These are phyloP conservation scores for Kalanchoe fedtschenkoi DNA, from an alignment of 164 flowering plant species.

Conservation along the genomic window DNA sequence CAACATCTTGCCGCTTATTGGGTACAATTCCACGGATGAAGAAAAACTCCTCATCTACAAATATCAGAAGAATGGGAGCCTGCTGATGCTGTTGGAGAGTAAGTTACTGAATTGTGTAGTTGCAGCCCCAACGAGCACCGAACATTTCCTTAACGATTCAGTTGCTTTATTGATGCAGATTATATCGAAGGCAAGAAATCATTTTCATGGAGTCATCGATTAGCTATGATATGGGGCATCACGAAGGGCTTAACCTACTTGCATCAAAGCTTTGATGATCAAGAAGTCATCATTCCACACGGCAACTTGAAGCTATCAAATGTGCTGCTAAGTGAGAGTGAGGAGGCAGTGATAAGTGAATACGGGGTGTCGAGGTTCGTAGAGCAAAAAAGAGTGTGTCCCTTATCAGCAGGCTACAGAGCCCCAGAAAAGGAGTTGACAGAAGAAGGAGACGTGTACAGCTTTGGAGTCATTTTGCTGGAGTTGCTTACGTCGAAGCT, in stretches of 20 bases:
- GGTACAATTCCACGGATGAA: constrained; percentile 26
- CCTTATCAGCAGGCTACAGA: constrained; percentile 24
- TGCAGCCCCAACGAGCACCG: not conserved
- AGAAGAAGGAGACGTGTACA: constrained; percentile 39
- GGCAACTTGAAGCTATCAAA: constrained; percentile 60
- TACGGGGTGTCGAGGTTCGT: constrained; percentile 32
- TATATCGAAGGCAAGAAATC: constrained; percentile 31
- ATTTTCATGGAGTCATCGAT: constrained; percentile 43
- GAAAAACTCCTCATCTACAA: constrained; percentile 47
- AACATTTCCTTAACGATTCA: not conserved
- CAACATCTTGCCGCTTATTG: constrained; percentile 41
- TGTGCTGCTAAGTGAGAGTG: constrained; percentile 30
- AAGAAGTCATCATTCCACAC: constrained; percentile 31
- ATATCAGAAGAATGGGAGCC: constrained; percentile 44
- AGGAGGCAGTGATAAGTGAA: constrained; percentile 43
- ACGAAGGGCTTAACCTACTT: constrained; percentile 38
- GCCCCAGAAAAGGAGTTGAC: constrained; percentile 41
- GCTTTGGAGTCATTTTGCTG: constrained; percentile 50
- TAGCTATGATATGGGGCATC: constrained; percentile 43
- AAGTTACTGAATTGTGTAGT: constrained; percentile 12
- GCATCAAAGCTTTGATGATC: constrained; percentile 12
- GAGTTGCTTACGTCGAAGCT: constrained; percentile 47
- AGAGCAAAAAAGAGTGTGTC: constrained; percentile 22
- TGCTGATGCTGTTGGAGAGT: constrained; percentile 38
- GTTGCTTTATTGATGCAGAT: constrained; percentile 19